Evolutionary conservation across 768 basidiomycete genomes (phyloP).

Genomic region (Mrakia hoshinonis): DNA sequence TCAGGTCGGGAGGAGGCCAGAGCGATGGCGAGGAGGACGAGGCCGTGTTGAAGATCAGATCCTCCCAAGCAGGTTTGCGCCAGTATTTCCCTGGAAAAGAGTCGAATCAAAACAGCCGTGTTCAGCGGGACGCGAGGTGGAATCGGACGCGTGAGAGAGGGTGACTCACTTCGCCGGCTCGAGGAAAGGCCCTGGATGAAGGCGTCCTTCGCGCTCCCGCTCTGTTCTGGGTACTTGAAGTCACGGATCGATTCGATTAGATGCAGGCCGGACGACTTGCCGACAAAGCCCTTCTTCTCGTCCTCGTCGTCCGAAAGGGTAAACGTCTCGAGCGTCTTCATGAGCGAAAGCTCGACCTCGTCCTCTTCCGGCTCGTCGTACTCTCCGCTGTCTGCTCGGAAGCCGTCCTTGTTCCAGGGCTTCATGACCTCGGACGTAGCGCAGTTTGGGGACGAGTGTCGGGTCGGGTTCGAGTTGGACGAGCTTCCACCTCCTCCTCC

Average conservation of each 20-base stretch:
- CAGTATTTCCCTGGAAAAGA: background rate
- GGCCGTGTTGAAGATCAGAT: background rate
- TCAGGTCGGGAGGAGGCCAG: slow-evolving; percentile 8
- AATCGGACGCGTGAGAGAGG: background rate
- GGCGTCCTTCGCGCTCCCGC: background rate
- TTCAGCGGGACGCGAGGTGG: too few relatives aligned
- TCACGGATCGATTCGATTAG: slow-evolving; percentile 15
- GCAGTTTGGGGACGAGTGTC: slow-evolving; percentile 14
- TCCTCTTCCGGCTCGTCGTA: slow-evolving; percentile 2
- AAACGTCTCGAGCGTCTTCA: background rate
- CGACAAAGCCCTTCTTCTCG: slow-evolving; percentile 15
- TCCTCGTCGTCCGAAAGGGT: background rate
- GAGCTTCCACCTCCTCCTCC: too few relatives aligned
- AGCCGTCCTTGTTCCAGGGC: slow-evolving; percentile 3
- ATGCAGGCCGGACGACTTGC: slow-evolving; percentile 23
- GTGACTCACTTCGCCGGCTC: slow-evolving; percentile 8
- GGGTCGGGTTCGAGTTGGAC: background rate
- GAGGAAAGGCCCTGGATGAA: background rate
- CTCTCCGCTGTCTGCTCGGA: background rate
- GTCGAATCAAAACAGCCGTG: background rate
- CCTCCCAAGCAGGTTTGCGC: background rate
- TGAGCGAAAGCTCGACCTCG: slow-evolving; percentile 4
- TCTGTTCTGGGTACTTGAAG: slow-evolving; percentile 14
- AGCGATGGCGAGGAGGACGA: background rate
- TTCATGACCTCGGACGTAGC: background rate